Percentiles rank a stretch among this genome's conserved stretches.
Conservation (phyloP, 768 basidiomycete genomes). For the Trametes coccinea region DNA sequence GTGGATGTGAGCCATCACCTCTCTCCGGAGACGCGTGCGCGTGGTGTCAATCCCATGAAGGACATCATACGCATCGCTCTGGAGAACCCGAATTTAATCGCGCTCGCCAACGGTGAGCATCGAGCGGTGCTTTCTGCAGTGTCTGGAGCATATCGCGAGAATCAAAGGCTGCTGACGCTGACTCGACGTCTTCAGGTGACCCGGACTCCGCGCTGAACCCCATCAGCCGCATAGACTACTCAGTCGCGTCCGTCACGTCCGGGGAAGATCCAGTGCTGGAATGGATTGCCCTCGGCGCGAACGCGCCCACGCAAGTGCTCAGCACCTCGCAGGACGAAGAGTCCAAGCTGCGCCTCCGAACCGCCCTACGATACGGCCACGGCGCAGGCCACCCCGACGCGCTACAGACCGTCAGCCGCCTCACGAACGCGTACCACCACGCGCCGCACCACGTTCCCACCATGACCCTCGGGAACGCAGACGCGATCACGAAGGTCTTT, state of each 20-base stretch:
- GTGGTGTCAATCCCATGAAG: conserved; percentile 37
- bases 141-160: too few species aligned
- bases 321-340: conserved; percentile 26
- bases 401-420: conserved; percentile 26
- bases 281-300: conserved; percentile 27
- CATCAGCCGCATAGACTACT: conserved; percentile 33
- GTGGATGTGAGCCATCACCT: conserved; percentile 37
- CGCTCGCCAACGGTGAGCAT: conserved; percentile 36
- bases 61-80: conserved; percentile 31
- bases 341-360: conserved; percentile 25
- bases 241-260: conserved; percentile 32
- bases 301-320: conserved; percentile 27
- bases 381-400: conserved; percentile 36
- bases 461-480: conserved; percentile 42
- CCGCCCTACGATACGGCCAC: conserved; percentile 38
- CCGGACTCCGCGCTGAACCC: conserved; percentile 37
- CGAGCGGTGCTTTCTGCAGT: not conserved
- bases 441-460: conserved; percentile 36
- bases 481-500: conserved; percentile 44
- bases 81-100: conserved; percentile 31
- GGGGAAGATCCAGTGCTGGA: conserved; percentile 31
- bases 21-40: conserved; percentile 32
- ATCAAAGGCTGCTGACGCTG: too few species aligned
- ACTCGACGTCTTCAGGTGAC: conserved; percentile 29
- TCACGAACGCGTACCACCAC: conserved; percentile 38